Percentiles rank a stretch among this genome's conserved stretches.
These are phyloP conservation scores for Colletotrichum sp. DNA, from an alignment of 2,329 filamentous ascomycete species.

Conservation along the genomic window DNA sequence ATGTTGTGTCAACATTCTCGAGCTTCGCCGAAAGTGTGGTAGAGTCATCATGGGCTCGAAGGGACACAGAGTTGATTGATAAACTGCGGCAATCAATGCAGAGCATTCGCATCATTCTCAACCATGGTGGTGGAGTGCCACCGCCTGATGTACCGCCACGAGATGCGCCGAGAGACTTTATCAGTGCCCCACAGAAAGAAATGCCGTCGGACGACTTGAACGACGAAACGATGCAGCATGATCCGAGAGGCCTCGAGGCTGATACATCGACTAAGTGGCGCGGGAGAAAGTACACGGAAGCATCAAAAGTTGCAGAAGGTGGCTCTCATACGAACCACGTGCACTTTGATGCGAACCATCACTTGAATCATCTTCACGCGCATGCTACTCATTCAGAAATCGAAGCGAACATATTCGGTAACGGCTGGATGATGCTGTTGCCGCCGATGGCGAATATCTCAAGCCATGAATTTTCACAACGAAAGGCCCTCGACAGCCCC, in stretches of 20 bases:
- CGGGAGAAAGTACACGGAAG: not conserved
- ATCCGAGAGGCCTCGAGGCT: not conserved
- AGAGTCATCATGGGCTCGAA: not conserved
- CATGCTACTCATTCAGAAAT: not conserved
- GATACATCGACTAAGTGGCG: not conserved
- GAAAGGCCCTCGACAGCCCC: not conserved
- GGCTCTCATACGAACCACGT: not conserved
- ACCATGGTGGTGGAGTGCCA: not conserved
- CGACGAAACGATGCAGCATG: not conserved
- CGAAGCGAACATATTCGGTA: not conserved
- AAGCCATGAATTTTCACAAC: not conserved
- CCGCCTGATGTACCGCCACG: not conserved
- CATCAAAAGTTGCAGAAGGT: not conserved
- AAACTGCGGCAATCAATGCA: not conserved
- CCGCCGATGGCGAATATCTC: not conserved
- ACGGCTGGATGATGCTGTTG: not conserved
- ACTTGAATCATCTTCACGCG: not conserved
- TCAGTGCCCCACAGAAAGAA: not conserved
- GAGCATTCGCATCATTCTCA: not conserved
- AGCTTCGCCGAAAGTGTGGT: not conserved
- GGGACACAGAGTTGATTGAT: not conserved
- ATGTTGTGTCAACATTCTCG: not conserved
- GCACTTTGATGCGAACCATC: not conserved
- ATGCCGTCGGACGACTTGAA: not conserved
- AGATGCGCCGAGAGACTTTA: not conserved